A percentile compares a stretch with the other conserved stretches of the same genome.
Conservation (phyloP, 2,329 filamentous ascomycete species). For the Trichophyton mentagrophytes region DNA sequence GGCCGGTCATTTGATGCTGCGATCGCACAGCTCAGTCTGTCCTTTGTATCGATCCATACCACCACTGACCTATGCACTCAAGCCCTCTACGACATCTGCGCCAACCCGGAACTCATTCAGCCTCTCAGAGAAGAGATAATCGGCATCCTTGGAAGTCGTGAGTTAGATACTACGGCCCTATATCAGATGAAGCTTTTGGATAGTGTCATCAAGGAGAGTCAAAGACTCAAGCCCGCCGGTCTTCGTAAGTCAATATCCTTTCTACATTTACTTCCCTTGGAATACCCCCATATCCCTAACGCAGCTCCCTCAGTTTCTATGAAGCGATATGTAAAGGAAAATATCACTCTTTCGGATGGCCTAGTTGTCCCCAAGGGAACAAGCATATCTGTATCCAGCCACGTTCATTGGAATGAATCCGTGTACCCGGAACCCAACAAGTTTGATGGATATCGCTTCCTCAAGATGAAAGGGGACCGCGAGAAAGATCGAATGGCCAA, state of each 20-base stretch:
- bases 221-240: conserved; percentile 21
- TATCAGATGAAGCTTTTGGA: conserved; percentile 32
- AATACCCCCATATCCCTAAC: background rate
- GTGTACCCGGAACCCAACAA: conserved; percentile 12
- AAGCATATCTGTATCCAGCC: conserved; percentile 9
- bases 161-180: conserved; percentile 26
- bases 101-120: conserved; percentile 6
- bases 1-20: conserved; percentile 15
- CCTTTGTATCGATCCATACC: conserved; percentile 17
- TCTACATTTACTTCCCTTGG: background rate
- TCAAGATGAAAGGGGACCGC: conserved; percentile 8
- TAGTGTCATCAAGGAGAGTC: conserved; percentile 32
- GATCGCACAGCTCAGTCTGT: conserved; percentile 14
- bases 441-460: conserved; percentile 15
- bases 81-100: conserved; percentile 15
- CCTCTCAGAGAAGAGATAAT: conserved; percentile 17
- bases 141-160: conserved; percentile 12
- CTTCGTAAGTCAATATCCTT: conserved; percentile 9
- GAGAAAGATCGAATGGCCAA: conserved; percentile 9
- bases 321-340: conserved; percentile 9
- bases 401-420: conserved; percentile 8
- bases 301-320: conserved; percentile 4
- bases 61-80: conserved; percentile 17
- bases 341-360: conserved; percentile 13
- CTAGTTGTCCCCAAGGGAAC: conserved; percentile 13